Evolutionary conservation across 1,284 basidiomycete species (phyloP).

Genomic region (Peniophora sp.): DNA sequence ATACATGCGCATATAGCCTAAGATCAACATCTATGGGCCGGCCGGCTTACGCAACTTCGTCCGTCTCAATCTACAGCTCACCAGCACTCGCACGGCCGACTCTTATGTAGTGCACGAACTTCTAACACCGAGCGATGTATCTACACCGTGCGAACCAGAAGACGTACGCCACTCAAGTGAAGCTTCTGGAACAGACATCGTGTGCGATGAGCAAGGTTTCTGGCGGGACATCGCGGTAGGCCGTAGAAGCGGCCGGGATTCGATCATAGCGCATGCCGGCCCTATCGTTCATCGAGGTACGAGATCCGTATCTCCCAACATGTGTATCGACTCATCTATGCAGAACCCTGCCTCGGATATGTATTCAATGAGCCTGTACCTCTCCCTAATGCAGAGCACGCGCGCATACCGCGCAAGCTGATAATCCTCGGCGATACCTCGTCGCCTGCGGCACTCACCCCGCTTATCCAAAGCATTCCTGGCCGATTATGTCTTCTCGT

Average conservation of each 20-base stretch:
- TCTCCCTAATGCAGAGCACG: constrained; percentile 23
- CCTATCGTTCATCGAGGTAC: constrained; percentile 77
- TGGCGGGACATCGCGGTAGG: constrained; percentile 53
- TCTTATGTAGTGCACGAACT: constrained; percentile 82
- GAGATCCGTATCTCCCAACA: constrained; percentile 11
- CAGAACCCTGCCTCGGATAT: constrained; percentile 82
- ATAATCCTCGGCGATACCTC: constrained; percentile 58
- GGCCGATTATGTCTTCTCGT: constrained; percentile 39
- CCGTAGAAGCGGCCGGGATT: constrained; percentile 19
- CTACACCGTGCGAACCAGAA: constrained; percentile 38
- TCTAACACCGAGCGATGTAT: constrained; percentile 41
- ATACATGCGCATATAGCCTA: constrained; percentile 30
- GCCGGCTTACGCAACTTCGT: constrained; percentile 76
- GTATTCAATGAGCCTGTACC: constrained; percentile 58
- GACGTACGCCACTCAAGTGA: constrained; percentile 56
- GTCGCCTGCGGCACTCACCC: constrained; percentile 50
- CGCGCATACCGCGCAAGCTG: constrained; percentile 35
- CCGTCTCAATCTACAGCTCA: constrained; percentile 65
- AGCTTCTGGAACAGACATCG: constrained; percentile 56
- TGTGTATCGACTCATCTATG: not conserved
- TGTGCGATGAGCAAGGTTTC: constrained; percentile 55
- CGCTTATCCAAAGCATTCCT: constrained; percentile 38
- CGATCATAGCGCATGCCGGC: constrained; percentile 65
- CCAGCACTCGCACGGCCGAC: constrained; percentile 55
- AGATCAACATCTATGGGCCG: constrained; percentile 78